Conservation (phyloP, 2,329 filamentous ascomycete genomes). For the Trichoderma asperellum region DNA sequence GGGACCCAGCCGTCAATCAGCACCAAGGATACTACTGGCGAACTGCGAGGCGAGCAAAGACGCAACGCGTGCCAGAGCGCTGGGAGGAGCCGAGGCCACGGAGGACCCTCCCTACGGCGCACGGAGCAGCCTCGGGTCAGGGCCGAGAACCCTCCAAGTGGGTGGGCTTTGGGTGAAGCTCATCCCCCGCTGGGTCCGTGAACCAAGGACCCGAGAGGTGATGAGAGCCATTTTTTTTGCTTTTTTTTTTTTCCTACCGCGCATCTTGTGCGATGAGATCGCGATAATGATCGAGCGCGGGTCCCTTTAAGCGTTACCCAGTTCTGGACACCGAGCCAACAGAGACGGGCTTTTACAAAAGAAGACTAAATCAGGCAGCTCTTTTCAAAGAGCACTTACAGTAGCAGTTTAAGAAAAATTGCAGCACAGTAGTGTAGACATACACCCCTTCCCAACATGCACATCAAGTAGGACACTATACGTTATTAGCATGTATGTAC, state of each 20-base stretch:
- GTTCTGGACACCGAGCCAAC: neutral
- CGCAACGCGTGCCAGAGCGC: slow-evolving; percentile 13
- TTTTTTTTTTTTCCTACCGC: neutral
- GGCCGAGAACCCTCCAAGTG: slow-evolving; percentile 1
- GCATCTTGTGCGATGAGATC: slow-evolving; percentile 8
- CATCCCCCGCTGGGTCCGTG: slow-evolving; percentile 10
- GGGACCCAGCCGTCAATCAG: neutral
- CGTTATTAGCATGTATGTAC: neutral
- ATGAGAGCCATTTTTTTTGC: neutral
- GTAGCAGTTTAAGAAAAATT: too few species aligned
- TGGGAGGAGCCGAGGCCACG: slow-evolving; percentile 27
- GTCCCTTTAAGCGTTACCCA: neutral
- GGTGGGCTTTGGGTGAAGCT: slow-evolving; percentile 10
- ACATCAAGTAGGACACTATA: neutral
- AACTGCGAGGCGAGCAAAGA: neutral
- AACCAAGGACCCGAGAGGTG: neutral
- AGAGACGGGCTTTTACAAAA: neutral
- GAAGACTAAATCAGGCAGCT: neutral
- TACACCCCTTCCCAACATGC: neutral
- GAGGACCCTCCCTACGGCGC: neutral
- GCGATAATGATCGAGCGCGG: slow-evolving; percentile 6
- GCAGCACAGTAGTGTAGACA: too few species aligned
- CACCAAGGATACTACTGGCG: neutral
- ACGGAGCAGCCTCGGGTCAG: slow-evolving; percentile 16
- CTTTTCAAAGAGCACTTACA: neutral